phyloP scores from a whole-genome alignment of 192 early-diverging fungal genomes.

The Allomyces javanicus region DNA sequence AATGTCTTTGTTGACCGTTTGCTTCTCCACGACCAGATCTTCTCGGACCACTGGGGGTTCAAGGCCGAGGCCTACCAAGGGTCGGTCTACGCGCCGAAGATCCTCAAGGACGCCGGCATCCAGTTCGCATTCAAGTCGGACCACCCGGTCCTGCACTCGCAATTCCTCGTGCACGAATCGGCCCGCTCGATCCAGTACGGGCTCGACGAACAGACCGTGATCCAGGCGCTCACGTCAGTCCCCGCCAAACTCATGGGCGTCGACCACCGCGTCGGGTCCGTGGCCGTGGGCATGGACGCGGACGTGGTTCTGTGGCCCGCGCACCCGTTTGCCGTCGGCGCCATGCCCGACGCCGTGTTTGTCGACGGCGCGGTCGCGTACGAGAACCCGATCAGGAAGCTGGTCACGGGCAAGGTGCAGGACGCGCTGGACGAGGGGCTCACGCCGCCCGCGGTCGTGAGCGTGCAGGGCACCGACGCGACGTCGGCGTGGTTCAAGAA shows the following conservation, averaged over 20 bases:
- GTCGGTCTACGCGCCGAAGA: slow-evolving; percentile 33
- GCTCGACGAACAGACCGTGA: slow-evolving; percentile 27
- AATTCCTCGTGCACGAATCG: slow-evolving; percentile 56
- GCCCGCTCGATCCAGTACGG: slow-evolving; percentile 55
- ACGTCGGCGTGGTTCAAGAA: neutral
- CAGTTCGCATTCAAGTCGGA: slow-evolving; percentile 56
- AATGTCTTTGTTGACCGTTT: too few relatives aligned
- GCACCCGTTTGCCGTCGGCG: slow-evolving; percentile 42
- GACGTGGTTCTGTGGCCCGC: slow-evolving; percentile 64
- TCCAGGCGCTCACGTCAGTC: slow-evolving; percentile 45
- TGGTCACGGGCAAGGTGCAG: slow-evolving; percentile 18
- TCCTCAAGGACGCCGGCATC: slow-evolving; percentile 44
- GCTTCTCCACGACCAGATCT: neutral
- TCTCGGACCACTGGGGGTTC: slow-evolving; percentile 28
- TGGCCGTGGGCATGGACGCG: slow-evolving; percentile 51
- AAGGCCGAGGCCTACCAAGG: slow-evolving; percentile 58
- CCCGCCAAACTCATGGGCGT: slow-evolving; percentile 49
- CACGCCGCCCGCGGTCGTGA: slow-evolving; percentile 17
- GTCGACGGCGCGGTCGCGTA: slow-evolving; percentile 49
- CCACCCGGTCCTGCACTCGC: slow-evolving; percentile 55
- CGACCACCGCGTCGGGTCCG: slow-evolving; percentile 40
- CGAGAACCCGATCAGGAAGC: slow-evolving; percentile 18
- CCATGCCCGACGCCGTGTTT: slow-evolving; percentile 51
- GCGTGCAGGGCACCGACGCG: slow-evolving; percentile 10
- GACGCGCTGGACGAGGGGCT: slow-evolving; percentile 21